Percentiles rank a stretch among this genome's conserved stretches.
Evolutionary conservation across 1,139 yeast species (phyloP).

Genomic region (Diutina rugosa): DNA sequence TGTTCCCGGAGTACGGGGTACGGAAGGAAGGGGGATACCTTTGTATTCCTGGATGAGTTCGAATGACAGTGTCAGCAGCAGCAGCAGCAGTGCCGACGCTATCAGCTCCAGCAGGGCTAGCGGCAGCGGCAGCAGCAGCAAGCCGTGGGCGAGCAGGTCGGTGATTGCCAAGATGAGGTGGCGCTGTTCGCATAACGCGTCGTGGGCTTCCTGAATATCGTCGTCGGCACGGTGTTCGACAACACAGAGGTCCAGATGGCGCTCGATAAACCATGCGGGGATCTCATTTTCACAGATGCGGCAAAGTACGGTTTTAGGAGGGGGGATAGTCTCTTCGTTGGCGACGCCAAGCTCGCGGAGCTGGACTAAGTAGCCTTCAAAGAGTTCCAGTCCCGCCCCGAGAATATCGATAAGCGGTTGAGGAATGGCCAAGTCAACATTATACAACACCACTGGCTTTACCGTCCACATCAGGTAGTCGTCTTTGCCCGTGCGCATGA

Average conservation of each 20-base stretch:
- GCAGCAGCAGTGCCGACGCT: slow-evolving; percentile 6
- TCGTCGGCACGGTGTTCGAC: slow-evolving; percentile 79
- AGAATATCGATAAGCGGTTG: slow-evolving; percentile 51
- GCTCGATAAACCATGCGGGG: slow-evolving; percentile 96
- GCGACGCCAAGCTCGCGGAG: slow-evolving; percentile 49
- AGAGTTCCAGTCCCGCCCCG: slow-evolving; percentile 82
- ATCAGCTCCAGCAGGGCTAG: slow-evolving; percentile 6
- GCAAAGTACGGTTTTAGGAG: slow-evolving; percentile 71
- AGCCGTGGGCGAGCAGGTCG: background rate
- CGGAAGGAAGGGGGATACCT: slow-evolving; percentile 39
- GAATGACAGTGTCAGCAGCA: slow-evolving; percentile 5
- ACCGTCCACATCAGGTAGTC: slow-evolving; percentile 91
- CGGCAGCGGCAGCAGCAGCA: slow-evolving; percentile 12
- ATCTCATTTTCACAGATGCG: slow-evolving; percentile 82
- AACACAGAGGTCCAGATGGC: slow-evolving; percentile 79
- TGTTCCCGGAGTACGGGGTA: slow-evolving; percentile 5
- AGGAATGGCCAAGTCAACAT: slow-evolving; percentile 56
- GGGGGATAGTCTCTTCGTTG: slow-evolving; percentile 55
- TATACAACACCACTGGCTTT: slow-evolving; percentile 58
- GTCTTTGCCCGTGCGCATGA: slow-evolving; percentile 65
- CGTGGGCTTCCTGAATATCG: slow-evolving; percentile 68
- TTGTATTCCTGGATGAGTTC: slow-evolving; percentile 36
- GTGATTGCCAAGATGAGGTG: slow-evolving; percentile 34
- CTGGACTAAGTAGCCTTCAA: slow-evolving; percentile 58
- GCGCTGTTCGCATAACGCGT: slow-evolving; percentile 61